A percentile compares a stretch with the other conserved stretches of the same genome.
These are phyloP conservation scores for Saccharomycopsis hybrid DNA, from an alignment of 1,139 yeast genomes.

Conservation along the genomic window DNA sequence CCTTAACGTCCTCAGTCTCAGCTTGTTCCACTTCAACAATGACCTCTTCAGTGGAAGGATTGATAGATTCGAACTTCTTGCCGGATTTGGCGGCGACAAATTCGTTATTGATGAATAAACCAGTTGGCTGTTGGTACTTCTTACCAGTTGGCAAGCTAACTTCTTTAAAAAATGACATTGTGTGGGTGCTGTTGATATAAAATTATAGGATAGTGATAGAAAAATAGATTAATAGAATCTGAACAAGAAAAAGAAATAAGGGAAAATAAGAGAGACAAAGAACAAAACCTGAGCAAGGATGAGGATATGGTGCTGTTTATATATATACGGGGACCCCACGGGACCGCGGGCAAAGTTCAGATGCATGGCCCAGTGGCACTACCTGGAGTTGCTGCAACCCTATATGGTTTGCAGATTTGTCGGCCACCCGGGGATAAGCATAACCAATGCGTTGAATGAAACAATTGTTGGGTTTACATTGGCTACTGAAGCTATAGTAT, in stretches of 20 bases:
- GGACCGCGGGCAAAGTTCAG: too few relatives aligned
- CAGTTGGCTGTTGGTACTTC: slow-evolving; percentile 60
- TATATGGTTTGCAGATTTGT: too few relatives aligned
- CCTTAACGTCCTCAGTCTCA: slow-evolving; percentile 54
- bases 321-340: too few relatives aligned
- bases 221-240: not conserved
- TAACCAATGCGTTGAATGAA: too few relatives aligned
- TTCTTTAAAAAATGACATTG: slow-evolving; percentile 9
- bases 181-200: not conserved
- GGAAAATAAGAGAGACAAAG: not conserved
- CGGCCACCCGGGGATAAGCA: too few relatives aligned
- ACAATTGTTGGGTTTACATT: too few relatives aligned
- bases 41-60: slow-evolving; percentile 58
- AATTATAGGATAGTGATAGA: not conserved
- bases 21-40: slow-evolving; percentile 56
- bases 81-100: slow-evolving; percentile 60
- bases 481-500: too few relatives aligned
- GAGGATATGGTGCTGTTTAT: too few relatives aligned
- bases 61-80: slow-evolving; percentile 52
- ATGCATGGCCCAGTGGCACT: too few relatives aligned
- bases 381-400: too few relatives aligned
- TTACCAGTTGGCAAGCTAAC: slow-evolving; percentile 43
- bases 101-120: slow-evolving; percentile 78
- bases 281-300: too few relatives aligned
- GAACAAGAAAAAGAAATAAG: not conserved